Base-by-base conservation (phyloP, 2,329 filamentous ascomycete species). In the Endothia cerciana region DNA sequence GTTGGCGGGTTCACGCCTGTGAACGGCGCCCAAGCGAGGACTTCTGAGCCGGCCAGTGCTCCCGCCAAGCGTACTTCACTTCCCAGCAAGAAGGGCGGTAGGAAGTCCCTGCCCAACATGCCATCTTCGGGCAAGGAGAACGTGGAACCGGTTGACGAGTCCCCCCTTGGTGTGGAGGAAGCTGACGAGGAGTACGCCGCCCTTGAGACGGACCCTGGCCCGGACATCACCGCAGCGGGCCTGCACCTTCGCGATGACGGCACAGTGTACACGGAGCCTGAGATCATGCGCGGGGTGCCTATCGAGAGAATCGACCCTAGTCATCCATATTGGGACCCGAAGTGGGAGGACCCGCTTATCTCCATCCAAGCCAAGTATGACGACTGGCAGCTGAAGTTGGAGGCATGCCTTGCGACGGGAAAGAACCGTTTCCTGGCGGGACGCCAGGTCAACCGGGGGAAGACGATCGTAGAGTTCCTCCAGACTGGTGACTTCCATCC, bases 281-380 rank as follows among this genome's bases (percentile, higher is more conserved):
- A 81, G 28, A 81, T 84, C 69, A 82, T 85, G 70, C 77, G 77
- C 38, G 85, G 83, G 2, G 83, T 86, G 0, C 85, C 85, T 0
- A 69, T 87, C 2, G 79, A 76, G 45, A 85, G 84, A 71, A 85
- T 87, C 59, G 74, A 79, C 49, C 75, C 79, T 19, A 73, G 71
- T 8, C 81, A 87, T 49, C 81, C 83, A 0, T 87, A 87, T 72
- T 88, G 85, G 85, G 84, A 87, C 17, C 73, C 78, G 0, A 78
- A 79, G 4, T 88, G 85, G 85, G 78, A 79, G 13, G 74, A 80
- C 3, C 74, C 86, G 4, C 79, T 79, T 63, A 72, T 73, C 1
- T 69, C 79, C 7, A 80, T 86, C 8, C 74, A 49, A 53, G 77
- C 78, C 0, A 77, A 80, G 43, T 74, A 85, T 8, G 75, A 80